These are phyloP conservation scores for Phytophthora podocarpi DNA, from an alignment of 352 stramenopile genomes.

Conservation along the genomic window DNA sequence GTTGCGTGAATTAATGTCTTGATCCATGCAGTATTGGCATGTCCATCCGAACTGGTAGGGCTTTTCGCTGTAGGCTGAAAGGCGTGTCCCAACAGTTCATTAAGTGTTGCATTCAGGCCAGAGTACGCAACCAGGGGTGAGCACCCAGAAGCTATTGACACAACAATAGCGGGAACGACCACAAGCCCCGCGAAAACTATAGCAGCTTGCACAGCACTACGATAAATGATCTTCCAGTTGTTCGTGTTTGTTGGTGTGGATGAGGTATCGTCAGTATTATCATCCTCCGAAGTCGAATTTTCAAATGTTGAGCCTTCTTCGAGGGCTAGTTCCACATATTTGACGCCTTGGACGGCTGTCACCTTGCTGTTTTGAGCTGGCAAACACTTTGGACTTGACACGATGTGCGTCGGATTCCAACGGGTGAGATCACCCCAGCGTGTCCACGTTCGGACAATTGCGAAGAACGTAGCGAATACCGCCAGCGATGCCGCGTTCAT, in stretches of 20 bases:
- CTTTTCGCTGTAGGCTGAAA: conserved; percentile 18
- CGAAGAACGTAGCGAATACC: conserved; percentile 14
- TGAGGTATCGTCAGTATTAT: neutral
- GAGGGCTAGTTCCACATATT: conserved; percentile 14
- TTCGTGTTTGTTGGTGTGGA: too few relatives aligned
- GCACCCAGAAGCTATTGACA: conserved; percentile 1
- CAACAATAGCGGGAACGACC: conserved; percentile 2
- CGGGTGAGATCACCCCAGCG: neutral
- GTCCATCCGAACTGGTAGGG: too few relatives aligned
- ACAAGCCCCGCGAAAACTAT: neutral
- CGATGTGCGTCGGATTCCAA: conserved; percentile 18
- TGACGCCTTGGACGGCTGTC: neutral
- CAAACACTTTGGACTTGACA: too few relatives aligned
- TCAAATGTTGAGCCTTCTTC: conserved; percentile 3
- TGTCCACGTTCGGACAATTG: conserved; percentile 1
- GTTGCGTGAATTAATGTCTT: too few relatives aligned
- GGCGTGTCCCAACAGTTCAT: conserved; percentile 20
- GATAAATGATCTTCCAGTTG: too few relatives aligned
- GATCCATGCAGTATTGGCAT: too few relatives aligned
- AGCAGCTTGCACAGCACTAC: neutral
- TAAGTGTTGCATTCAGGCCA: conserved; percentile 19
- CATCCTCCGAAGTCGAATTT: neutral
- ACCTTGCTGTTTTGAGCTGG: too few relatives aligned
- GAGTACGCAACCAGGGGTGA: conserved; percentile 26
- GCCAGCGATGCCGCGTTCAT: conserved; percentile 17